phyloP scores from a whole-genome alignment of 345 rosid genomes.

The Pelargonium nanum region DNA sequence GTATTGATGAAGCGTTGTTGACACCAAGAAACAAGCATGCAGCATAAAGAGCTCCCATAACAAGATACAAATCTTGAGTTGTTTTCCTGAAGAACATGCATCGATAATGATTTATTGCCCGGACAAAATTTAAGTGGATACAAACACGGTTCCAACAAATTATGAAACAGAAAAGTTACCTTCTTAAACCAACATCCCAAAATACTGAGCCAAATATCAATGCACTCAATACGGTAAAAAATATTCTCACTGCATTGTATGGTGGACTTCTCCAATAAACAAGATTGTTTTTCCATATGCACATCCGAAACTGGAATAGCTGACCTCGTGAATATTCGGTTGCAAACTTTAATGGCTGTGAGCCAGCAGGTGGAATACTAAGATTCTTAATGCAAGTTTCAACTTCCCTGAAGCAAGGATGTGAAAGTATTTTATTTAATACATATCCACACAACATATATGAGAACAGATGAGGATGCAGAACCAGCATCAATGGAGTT shows the following conservation, averaged over 20 bases:
- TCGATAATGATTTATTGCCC: background rate
- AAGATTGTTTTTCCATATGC: slow-evolving; percentile 78
- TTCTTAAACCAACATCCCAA: slow-evolving; percentile 62
- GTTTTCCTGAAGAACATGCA: slow-evolving; percentile 27
- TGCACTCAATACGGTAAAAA: slow-evolving; percentile 49
- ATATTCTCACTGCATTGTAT: slow-evolving; percentile 60
- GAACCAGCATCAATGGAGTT: background rate
- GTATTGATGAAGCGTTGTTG: slow-evolving; percentile 77
- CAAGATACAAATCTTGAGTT: slow-evolving; percentile 40
- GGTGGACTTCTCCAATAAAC: slow-evolving; percentile 93
- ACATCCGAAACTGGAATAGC: slow-evolving; percentile 44
- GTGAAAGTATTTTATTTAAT: slow-evolving; percentile 2
- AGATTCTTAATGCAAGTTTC: slow-evolving; percentile 43
- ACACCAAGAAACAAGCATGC: slow-evolving; percentile 80
- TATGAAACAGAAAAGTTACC: slow-evolving; percentile 19
- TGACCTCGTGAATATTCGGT: slow-evolving; percentile 44
- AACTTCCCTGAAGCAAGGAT: slow-evolving; percentile 41
- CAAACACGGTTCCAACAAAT: too few species aligned
- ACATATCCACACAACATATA: background rate
- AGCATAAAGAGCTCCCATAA: slow-evolving; percentile 85
- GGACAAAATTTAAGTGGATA: too few species aligned
- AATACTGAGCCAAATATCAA: slow-evolving; percentile 65
- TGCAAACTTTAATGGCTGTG: slow-evolving; percentile 46
- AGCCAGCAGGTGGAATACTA: slow-evolving; percentile 55
- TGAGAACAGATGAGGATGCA: background rate